Conservation (phyloP, 306 rosid genomes). For the Sechiopsis laciniata region DNA sequence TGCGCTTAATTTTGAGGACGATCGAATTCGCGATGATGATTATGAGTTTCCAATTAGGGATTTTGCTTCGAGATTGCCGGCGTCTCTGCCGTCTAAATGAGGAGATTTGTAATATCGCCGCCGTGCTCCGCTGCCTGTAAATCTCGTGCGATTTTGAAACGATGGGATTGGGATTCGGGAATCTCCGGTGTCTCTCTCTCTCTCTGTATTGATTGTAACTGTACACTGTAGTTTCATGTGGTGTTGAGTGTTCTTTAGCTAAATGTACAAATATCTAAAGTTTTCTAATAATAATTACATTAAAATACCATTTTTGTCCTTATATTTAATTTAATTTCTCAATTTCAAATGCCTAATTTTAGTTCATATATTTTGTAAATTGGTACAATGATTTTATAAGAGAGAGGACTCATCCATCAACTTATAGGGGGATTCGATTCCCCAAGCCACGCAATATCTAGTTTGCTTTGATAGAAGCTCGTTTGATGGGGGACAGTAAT, state of each 20-base stretch:
- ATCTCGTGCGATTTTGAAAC: conserved; percentile 13
- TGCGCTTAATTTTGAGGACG: conserved; percentile 23
- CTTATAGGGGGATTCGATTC: too few species aligned
- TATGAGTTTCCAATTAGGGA: conserved; percentile 9
- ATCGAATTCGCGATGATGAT: neutral
- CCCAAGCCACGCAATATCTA: too few species aligned
- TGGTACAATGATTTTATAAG: too few species aligned
- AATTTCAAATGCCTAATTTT: too few species aligned
- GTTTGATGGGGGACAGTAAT: too few species aligned
- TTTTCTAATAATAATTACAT: neutral
- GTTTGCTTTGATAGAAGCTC: too few species aligned
- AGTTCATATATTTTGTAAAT: too few species aligned
- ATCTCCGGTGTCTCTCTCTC: neutral
- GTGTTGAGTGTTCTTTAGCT: neutral
- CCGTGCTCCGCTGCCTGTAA: neutral
- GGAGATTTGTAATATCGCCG: neutral
- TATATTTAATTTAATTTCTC: too few species aligned
- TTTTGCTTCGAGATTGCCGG: conserved; percentile 19
- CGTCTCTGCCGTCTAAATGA: neutral
- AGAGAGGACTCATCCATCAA: too few species aligned
- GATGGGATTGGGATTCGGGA: neutral
- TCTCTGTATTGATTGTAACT: too few species aligned
- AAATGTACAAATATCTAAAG: neutral
- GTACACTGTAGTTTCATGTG: neutral
- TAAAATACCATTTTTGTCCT: too few species aligned